These are phyloP conservation scores for Elsinoe perseae DNA, from an alignment of 2,329 filamentous ascomycete genomes.

Conservation along the genomic window DNA sequence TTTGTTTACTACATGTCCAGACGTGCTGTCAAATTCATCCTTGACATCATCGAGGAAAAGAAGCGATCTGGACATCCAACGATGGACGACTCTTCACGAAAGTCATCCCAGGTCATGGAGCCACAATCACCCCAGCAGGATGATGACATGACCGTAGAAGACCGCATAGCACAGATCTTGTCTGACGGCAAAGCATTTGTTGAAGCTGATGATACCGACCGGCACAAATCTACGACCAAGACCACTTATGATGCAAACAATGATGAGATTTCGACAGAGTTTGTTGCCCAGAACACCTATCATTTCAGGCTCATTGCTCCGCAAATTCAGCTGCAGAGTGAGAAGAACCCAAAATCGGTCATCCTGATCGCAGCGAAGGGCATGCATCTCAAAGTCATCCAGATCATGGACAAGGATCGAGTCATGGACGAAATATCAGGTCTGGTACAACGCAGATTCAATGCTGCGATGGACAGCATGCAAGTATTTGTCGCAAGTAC, in stretches of 20 bases:
- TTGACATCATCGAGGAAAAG: slow-evolving; percentile 95
- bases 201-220: slow-evolving; percentile 54
- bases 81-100: slow-evolving; percentile 4
- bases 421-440: slow-evolving; percentile 90
- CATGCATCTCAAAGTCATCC: slow-evolving; percentile 95
- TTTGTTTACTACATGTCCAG: slow-evolving; percentile 98
- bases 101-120: slow-evolving; percentile 4
- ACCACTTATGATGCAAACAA: slow-evolving; percentile 42
- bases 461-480: slow-evolving; percentile 91
- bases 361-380: slow-evolving; percentile 93
- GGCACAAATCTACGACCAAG: slow-evolving; percentile 26
- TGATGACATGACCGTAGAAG: slow-evolving; percentile 63
- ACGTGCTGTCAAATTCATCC: slow-evolving; percentile 91
- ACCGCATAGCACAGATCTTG: slow-evolving; percentile 77
- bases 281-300: slow-evolving; percentile 85
- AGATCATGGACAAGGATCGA: slow-evolving; percentile 94
- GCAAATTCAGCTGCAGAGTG: slow-evolving; percentile 95
- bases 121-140: slow-evolving; percentile 42
- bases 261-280: slow-evolving; percentile 76
- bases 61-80: slow-evolving; percentile 54
- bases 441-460: slow-evolving; percentile 86
- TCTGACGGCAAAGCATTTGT: slow-evolving; percentile 79
- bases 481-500: slow-evolving; percentile 97
- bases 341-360: slow-evolving; percentile 96
- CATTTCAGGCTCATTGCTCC: slow-evolving; percentile 91